Conservation (phyloP, 2,329 filamentous ascomycete genomes). For the Xylaria polymorpha region DNA sequence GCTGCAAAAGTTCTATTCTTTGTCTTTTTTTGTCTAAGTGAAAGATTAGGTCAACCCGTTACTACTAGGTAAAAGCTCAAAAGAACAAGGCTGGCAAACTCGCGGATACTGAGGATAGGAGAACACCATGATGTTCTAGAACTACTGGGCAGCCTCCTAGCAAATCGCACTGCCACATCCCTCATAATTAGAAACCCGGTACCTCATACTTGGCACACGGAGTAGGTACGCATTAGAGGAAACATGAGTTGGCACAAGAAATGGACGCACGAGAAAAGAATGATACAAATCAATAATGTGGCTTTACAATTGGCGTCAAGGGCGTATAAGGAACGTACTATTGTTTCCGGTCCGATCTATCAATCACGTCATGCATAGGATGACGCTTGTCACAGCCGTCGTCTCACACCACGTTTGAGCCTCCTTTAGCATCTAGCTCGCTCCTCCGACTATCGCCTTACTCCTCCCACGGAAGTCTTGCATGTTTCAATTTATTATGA, state of each 20-base stretch:
- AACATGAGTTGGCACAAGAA: neutral
- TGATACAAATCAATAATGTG: neutral
- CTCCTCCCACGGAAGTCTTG: neutral
- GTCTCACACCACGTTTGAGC: slow-evolving; percentile 36
- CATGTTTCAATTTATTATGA: slow-evolving; percentile 22
- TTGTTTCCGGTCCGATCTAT: slow-evolving; percentile 24
- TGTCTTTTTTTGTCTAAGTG: neutral
- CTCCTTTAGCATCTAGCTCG: slow-evolving; percentile 4
- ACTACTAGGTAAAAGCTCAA: neutral
- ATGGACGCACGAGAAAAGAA: neutral
- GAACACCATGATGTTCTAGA: neutral
- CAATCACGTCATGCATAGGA: slow-evolving; percentile 15
- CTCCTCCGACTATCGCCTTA: neutral
- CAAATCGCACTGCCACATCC: slow-evolving; percentile 10
- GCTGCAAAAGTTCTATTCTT: neutral
- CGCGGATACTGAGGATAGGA: neutral
- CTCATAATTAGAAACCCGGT: neutral
- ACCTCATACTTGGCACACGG: neutral
- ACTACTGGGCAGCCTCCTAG: neutral
- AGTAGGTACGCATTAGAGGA: neutral
- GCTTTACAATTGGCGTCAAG: neutral
- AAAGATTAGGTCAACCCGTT: neutral
- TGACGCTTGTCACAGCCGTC: slow-evolving; percentile 33
- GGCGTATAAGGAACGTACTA: neutral
- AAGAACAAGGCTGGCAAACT: neutral